A percentile compares a stretch with the other conserved stretches of the same genome.
phyloP scores from a whole-genome alignment of 2,329 filamentous ascomycete genomes.

The Aspergillus ochraceus region DNA sequence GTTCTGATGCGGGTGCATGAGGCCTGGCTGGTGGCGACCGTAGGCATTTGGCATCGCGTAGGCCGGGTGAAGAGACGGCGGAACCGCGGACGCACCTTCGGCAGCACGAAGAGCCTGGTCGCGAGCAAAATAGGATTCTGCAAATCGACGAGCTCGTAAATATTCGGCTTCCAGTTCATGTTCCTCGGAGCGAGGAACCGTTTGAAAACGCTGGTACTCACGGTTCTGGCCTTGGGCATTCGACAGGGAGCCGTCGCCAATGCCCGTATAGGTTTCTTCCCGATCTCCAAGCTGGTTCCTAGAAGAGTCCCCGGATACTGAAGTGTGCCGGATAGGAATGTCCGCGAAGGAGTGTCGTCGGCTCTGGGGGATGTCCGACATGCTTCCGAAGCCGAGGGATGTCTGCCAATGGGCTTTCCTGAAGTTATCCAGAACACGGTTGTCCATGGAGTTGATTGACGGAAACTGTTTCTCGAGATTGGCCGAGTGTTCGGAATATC shows the following conservation, averaged over 20 bases:
- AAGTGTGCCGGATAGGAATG: slow-evolving; percentile 49
- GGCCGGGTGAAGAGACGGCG: slow-evolving; percentile 39
- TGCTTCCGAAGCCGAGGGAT: slow-evolving; percentile 49
- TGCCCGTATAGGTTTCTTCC: slow-evolving; percentile 38
- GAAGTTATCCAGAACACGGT: slow-evolving; percentile 46
- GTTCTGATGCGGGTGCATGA: slow-evolving; percentile 40
- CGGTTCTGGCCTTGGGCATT: slow-evolving; percentile 41
- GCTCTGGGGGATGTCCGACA: slow-evolving; percentile 49
- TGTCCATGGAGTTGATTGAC: slow-evolving; percentile 39
- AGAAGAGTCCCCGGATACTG: slow-evolving; percentile 38
- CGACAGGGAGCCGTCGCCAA: slow-evolving; percentile 36
- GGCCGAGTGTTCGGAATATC: slow-evolving; percentile 46
- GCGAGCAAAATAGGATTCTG: slow-evolving; percentile 47
- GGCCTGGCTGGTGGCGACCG: slow-evolving; percentile 38
- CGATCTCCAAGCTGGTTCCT: slow-evolving; percentile 32
- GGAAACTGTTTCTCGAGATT: slow-evolving; percentile 44
- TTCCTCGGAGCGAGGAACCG: slow-evolving; percentile 31
- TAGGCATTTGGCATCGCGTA: slow-evolving; percentile 41
- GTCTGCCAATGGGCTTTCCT: slow-evolving; percentile 53
- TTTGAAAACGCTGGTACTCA: slow-evolving; percentile 43
- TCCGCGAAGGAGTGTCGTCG: slow-evolving; percentile 54
- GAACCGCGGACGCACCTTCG: slow-evolving; percentile 35
- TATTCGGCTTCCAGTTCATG: slow-evolving; percentile 35
- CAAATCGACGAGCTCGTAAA: slow-evolving; percentile 41
- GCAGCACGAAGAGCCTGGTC: slow-evolving; percentile 36